Evolutionary conservation across 1,284 basidiomycete genomes (phyloP).

Genomic region (Filobasidium uniguttulatum): DNA sequence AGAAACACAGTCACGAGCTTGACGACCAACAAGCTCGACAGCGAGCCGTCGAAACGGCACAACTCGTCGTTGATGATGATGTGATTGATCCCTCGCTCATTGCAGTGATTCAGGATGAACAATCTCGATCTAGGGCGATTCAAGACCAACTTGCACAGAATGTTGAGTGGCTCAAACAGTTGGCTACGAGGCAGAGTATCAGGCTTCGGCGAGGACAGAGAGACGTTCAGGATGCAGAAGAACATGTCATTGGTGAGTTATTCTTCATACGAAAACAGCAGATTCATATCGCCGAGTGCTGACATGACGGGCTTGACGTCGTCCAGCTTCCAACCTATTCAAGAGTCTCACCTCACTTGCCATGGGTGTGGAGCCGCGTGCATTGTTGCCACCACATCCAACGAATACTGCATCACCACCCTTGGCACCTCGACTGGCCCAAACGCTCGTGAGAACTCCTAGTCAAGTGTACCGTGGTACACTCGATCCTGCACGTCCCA

Average conservation of each 20-base stretch:
- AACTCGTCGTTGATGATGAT: not conserved
- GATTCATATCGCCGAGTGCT: no score
- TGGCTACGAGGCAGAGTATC: conserved; percentile 9
- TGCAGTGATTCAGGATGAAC: not conserved
- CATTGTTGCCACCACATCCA: not conserved
- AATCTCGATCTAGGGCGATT: conserved; percentile 2
- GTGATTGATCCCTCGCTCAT: conserved; percentile 11
- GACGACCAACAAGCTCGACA: no score
- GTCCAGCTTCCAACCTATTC: not conserved
- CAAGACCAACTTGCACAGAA: conserved; percentile 10
- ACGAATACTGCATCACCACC: not conserved
- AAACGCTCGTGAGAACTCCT: conserved; percentile 6
- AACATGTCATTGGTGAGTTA: conserved; percentile 12
- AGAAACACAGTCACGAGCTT: not conserved
- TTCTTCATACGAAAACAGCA: no score
- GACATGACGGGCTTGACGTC: no score
- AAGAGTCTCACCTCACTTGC: not conserved
- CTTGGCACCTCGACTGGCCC: conserved; percentile 3
- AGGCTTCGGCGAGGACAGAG: conserved; percentile 6
- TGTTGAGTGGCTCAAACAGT: conserved; percentile 6
- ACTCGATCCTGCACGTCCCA: conserved; percentile 11
- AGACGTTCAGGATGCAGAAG: conserved; percentile 6
- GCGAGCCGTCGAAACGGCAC: not conserved
- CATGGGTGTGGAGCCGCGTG: not conserved
- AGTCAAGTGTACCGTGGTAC: conserved; percentile 8